Percentiles rank a stretch among this genome's conserved stretches.
Evolutionary conservation across 768 basidiomycete genomes (phyloP).

Genomic region (Mycena venus): DNA sequence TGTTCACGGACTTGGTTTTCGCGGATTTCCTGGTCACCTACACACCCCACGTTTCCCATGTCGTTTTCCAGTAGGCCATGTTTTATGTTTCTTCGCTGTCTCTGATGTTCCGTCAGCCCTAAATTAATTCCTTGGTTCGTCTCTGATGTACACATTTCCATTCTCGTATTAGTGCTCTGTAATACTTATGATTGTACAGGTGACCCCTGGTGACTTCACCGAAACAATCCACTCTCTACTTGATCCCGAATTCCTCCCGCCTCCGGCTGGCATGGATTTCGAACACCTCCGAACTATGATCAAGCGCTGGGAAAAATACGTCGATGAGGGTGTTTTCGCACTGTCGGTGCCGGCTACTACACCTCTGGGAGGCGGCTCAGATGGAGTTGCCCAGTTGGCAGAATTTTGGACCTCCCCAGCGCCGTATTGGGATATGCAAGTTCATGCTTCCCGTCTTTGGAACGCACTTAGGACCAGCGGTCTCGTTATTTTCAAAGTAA

Average conservation of each 20-base stretch:
- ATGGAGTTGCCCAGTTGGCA: conserved; percentile 42
- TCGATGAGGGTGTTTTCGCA: conserved; percentile 78
- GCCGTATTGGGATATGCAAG: conserved; percentile 83
- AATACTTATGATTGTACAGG: not conserved
- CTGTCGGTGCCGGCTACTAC: conserved; percentile 77
- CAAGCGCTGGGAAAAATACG: conserved; percentile 77
- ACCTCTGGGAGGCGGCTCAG: conserved; percentile 60
- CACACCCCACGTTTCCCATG: conserved; percentile 84
- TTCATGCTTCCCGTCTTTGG: conserved; percentile 65
- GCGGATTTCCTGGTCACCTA: conserved; percentile 93
- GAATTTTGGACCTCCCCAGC: conserved; percentile 82
- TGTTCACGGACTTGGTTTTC: conserved; percentile 94
- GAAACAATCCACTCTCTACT: conserved; percentile 70
- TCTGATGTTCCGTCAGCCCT: conserved; percentile 65
- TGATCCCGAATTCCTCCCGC: conserved; percentile 72
- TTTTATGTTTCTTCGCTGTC: not conserved
- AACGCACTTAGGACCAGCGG: conserved; percentile 64
- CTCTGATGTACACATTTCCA: conserved; percentile 67
- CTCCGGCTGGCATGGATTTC: conserved; percentile 34
- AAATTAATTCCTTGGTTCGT: conserved; percentile 99
- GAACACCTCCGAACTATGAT: conserved; percentile 72
- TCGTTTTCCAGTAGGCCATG: conserved; percentile 87
- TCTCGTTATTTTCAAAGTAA: conserved; percentile 89
- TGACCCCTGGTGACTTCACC: conserved; percentile 88
- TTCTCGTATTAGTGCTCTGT: not conserved